Evolutionary conservation across 768 basidiomycete species (phyloP).

Genomic region (Lyophyllum shimeji): DNA sequence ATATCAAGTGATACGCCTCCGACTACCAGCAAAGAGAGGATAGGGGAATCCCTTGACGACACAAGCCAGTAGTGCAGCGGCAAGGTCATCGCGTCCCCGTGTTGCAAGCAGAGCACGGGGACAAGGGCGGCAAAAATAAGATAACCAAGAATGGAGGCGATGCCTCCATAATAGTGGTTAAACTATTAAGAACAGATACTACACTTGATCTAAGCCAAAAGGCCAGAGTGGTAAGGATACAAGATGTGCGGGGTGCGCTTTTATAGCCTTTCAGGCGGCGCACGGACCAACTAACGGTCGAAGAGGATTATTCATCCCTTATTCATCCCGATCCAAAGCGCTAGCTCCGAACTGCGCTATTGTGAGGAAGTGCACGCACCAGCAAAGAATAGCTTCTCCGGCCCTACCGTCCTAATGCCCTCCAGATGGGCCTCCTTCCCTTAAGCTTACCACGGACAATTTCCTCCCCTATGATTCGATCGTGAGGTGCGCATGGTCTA

Average conservation of each 20-base stretch:
- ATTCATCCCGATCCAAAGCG: neutral
- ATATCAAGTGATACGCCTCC: slow-evolving; percentile 2
- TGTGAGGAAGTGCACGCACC: no score
- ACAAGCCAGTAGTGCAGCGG: slow-evolving; percentile 1
- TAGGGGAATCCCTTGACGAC: slow-evolving; percentile 6
- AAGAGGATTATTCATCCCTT: no score
- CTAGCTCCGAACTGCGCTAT: no score
- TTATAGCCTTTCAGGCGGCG: neutral
- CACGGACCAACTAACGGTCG: slow-evolving; percentile 3
- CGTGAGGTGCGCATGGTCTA: no score
- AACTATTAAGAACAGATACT: slow-evolving; percentile 85
- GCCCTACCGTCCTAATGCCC: no score
- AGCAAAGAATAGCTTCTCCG: no score
- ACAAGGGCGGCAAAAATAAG: neutral
- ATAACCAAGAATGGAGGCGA: neutral
- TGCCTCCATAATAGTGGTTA: slow-evolving; percentile 8
- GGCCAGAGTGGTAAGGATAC: slow-evolving; percentile 80
- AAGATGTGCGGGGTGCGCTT: neutral
- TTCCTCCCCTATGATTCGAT: no score
- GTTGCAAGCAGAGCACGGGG: slow-evolving; percentile 8
- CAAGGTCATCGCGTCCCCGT: neutral
- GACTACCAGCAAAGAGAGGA: slow-evolving; percentile 5
- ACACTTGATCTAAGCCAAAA: slow-evolving; percentile 98
- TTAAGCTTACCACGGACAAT: no score
- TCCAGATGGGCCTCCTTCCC: no score